Evolutionary conservation across 164 flowering plant species (phyloP).

Genomic region (Paratinospora sagittata): DNA sequence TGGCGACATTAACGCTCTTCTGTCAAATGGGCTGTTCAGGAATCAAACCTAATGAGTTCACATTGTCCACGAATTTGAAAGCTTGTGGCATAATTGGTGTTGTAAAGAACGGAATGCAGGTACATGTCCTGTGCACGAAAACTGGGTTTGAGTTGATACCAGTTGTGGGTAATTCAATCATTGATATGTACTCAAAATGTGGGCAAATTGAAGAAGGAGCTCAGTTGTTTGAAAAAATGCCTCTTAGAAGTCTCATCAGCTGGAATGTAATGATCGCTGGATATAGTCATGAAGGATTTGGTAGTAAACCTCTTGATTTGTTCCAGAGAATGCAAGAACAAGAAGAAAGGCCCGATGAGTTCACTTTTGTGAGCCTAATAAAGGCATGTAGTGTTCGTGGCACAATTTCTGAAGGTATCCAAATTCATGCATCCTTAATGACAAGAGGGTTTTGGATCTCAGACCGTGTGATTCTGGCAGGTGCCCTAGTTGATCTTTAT

Average conservation of each 20-base stretch:
- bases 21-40: conserved; percentile 38
- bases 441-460: conserved; percentile 36
- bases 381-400: conserved; percentile 58
- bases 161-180: conserved; percentile 62
- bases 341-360: conserved; percentile 59
- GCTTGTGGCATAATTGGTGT: conserved; percentile 42
- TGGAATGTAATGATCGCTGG: conserved; percentile 74
- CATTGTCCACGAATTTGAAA: conserved; percentile 52
- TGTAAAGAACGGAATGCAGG: conserved; percentile 44
- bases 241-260: conserved; percentile 39
- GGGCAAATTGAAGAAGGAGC: conserved; percentile 46
- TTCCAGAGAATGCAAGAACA: conserved; percentile 42
- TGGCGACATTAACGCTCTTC: conserved; percentile 33
- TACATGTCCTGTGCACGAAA: conserved; percentile 52
- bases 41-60: conserved; percentile 62
- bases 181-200: conserved; percentile 74
- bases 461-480: conserved; percentile 31
- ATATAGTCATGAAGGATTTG: conserved; percentile 29
- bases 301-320: conserved; percentile 34
- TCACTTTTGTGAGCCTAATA: conserved; percentile 48
- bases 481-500: conserved; percentile 69
- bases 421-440: conserved; percentile 54
- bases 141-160: conserved; percentile 39
- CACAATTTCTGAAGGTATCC: conserved; percentile 40
- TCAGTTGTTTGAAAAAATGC: conserved; percentile 39